These are phyloP conservation scores for Mycosphaerella sp. DNA, from an alignment of 2,329 filamentous ascomycete species.

Conservation along the genomic window DNA sequence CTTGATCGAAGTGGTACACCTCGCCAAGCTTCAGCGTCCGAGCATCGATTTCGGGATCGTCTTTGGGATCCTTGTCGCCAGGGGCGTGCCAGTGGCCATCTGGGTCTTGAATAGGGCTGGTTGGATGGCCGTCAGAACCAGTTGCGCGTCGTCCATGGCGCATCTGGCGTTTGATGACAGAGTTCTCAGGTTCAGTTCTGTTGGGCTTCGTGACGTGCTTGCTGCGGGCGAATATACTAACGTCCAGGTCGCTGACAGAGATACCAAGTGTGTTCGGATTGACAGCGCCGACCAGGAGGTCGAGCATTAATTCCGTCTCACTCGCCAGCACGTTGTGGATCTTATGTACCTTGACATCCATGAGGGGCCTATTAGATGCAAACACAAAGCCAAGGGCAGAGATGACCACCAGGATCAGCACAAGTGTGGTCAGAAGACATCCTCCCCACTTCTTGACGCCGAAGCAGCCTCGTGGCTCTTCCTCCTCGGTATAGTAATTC, in stretches of 20 bases:
- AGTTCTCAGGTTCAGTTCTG: conserved; percentile 1
- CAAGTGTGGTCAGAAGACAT: conserved; percentile 74
- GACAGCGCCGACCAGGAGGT: conserved; percentile 77
- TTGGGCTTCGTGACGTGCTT: conserved; percentile 61
- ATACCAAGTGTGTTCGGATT: conserved; percentile 93
- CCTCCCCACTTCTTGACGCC: conserved; percentile 49
- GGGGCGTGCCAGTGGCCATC: conserved; percentile 25
- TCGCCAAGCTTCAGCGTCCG: conserved; percentile 90
- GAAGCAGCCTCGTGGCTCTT: conserved; percentile 4
- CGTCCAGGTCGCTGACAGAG: conserved; percentile 75
- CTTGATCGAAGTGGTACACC: conserved; percentile 79
- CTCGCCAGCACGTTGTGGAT: conserved; percentile 89
- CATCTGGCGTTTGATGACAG: conserved; percentile 4
- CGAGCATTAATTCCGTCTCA: conserved; percentile 91
- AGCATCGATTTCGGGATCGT: conserved; percentile 52
- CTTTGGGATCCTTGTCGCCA: conserved; percentile 41
- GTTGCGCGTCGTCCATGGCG: conserved; percentile 7
- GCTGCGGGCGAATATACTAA: conserved; percentile 92
- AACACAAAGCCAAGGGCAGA: conserved; percentile 84
- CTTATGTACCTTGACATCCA: conserved; percentile 68
- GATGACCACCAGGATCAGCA: conserved; percentile 75
- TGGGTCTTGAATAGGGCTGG: conserved; percentile 22
- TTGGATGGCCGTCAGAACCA: conserved; percentile 7
- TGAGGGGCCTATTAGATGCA: conserved; percentile 81
- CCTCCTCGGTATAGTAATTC: conserved; percentile 38